Evolutionary conservation across 2,329 filamentous ascomycete species (phyloP), one percentile per base, ranked within the genome.

Genomic region (Ascochyta lentis): DNA sequence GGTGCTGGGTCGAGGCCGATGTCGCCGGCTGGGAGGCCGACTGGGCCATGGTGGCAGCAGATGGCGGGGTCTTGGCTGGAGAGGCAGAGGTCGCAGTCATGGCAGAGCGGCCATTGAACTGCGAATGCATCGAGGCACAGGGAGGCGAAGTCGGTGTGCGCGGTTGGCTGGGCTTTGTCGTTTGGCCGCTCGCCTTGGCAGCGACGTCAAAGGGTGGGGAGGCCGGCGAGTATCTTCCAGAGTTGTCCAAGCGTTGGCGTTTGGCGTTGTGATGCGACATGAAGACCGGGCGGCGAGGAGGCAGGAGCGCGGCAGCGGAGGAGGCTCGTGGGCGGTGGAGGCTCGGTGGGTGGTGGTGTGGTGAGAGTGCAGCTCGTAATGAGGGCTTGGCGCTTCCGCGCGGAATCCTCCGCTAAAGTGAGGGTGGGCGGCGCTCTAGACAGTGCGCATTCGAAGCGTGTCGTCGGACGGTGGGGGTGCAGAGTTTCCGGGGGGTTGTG

Each of bases 121-220:
- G 75, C 69, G 77, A 75, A 77, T 71, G 76, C 64, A 78, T 78
- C 71, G 78, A 79, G 75, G 77, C 76, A 54, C 77, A 77, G 49
- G 79, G 78, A 50, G 78, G 78, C 23, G 78, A 80, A 34, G 79
- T 80, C 49, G 79, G 80, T 9, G 79, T 81, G 64, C 80, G 78
- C 43, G 79, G 79, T 47, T 77, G 73, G 59, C 76, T 73, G 67
- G 70, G 67, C 70, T 79, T 78, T 73, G 75, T 76, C 61, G 77
- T 68, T 45, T 66, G 65, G 63, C 63, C 56, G 69, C 60, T 69
- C 51, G 70, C 59, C 71, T 73, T 74, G 66, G 70, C 71, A 63
- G 67, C 68, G 56, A 72, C 66, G 71, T 76, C 71, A 69, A 76
- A 75, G 47, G 76, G 71, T 53, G 78, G 78, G 50, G 75, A 78